Conservation (phyloP, 257 asterid species). For the Linaria vulgaris region DNA sequence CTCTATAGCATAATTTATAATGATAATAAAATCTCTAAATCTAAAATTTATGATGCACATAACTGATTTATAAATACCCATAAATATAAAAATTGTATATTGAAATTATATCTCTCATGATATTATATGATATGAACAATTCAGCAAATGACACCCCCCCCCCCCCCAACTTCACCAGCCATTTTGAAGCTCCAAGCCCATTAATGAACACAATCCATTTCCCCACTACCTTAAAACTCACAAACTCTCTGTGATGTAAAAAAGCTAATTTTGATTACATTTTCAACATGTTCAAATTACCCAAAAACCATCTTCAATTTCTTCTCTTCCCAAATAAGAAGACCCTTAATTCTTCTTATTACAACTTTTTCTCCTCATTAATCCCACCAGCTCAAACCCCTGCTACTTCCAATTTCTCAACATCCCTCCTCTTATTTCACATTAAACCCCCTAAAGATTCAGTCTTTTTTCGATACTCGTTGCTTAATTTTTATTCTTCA, state of each 20-base stretch:
- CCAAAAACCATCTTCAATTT: slow-evolving; percentile 29
- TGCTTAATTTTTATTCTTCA: slow-evolving; percentile 43
- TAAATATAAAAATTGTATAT: too few relatives aligned
- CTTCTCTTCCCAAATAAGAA: slow-evolving; percentile 15
- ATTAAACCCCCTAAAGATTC: slow-evolving; percentile 11
- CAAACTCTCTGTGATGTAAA: too few relatives aligned
- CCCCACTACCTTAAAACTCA: too few relatives aligned
- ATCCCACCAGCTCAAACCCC: slow-evolving; percentile 17
- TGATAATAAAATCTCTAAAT: too few relatives aligned
- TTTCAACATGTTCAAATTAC: slow-evolving; percentile 38
- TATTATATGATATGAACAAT: too few relatives aligned
- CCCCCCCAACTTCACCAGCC: too few relatives aligned
- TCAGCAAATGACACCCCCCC: too few relatives aligned
- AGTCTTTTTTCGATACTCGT: slow-evolving; percentile 13
- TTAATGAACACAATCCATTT: not conserved
- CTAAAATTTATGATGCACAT: too few relatives aligned
- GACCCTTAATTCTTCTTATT: slow-evolving; percentile 6
- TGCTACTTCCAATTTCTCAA: slow-evolving; percentile 21
- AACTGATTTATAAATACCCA: too few relatives aligned
- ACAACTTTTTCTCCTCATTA: slow-evolving; percentile 3
- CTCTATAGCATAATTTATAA: too few relatives aligned
- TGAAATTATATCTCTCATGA: too few relatives aligned
- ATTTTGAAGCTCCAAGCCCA: too few relatives aligned
- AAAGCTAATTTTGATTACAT: not conserved
- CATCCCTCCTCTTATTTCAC: slow-evolving; percentile 11